phyloP scores from a whole-genome alignment of 192 early-diverging fungal genomes.

The Entomortierella chlamydospora region DNA sequence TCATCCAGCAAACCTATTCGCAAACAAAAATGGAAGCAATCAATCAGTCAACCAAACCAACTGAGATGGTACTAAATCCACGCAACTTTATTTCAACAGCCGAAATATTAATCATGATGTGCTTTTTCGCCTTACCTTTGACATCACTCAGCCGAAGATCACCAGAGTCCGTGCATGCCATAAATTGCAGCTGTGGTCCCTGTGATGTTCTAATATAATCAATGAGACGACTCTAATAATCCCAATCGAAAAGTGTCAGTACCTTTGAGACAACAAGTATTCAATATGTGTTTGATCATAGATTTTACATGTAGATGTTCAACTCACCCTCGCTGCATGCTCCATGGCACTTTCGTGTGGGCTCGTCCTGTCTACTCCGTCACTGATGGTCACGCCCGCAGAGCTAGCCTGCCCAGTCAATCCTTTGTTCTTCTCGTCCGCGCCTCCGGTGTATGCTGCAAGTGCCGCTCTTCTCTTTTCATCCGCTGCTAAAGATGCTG shows the following conservation, averaged over 20 bases:
- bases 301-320: background rate
- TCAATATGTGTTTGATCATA: no score
- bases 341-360: conserved; percentile 16
- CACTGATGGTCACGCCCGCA: conserved; percentile 27
- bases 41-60: no score
- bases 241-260: background rate
- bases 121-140: conserved; percentile 7
- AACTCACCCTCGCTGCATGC: conserved; percentile 12
- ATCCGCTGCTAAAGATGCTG: conserved; percentile 11
- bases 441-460: background rate
- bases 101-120: background rate
- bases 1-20: conserved; percentile 30
- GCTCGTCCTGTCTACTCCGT: conserved; percentile 1
- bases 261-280: no score
- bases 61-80: no score
- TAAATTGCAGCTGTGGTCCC: conserved; percentile 41
- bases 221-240: conserved; percentile 10
- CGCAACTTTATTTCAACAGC: no score
- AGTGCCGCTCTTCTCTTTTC: conserved; percentile 5
- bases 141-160: conserved; percentile 44
- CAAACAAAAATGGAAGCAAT: background rate
- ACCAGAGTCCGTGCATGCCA: conserved; percentile 38
- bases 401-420: conserved; percentile 18
- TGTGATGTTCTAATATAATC: conserved; percentile 16
- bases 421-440: conserved; percentile 1